Percentiles rank a stretch among this genome's conserved stretches.
Conservation (phyloP, 2,329 filamentous ascomycete species). For the Hypoxylon sp. region DNA sequence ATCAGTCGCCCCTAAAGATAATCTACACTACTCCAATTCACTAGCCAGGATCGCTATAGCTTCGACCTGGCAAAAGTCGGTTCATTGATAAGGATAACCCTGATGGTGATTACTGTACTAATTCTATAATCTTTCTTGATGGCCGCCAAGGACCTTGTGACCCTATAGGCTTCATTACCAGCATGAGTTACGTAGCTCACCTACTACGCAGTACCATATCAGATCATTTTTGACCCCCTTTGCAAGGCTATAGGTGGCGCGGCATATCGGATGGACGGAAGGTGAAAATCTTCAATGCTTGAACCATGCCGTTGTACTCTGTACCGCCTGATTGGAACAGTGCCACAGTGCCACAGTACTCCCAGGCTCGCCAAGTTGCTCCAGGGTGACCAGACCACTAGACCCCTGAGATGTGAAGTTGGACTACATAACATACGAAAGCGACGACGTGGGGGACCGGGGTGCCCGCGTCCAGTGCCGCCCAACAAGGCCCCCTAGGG, state of each 20-base stretch:
- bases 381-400: conserved; percentile 14
- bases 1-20: conserved; percentile 13
- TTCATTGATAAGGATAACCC: conserved; percentile 31
- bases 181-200: conserved; percentile 26
- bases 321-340: conserved; percentile 32
- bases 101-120: conserved; percentile 41
- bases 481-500: conserved; percentile 2
- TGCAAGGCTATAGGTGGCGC: conserved; percentile 12
- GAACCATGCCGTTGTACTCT: conserved; percentile 26
- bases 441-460: conserved; percentile 33
- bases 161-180: conserved; percentile 34
- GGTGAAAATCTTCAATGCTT: conserved; percentile 18
- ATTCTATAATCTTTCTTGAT: conserved; percentile 16
- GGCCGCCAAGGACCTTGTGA: conserved; percentile 35
- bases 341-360: conserved; percentile 21
- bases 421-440: conserved; percentile 7
- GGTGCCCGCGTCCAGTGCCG: conserved; percentile 13
- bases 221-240: conserved; percentile 10
- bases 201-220: conserved; percentile 7
- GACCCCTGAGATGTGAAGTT: conserved; percentile 27
- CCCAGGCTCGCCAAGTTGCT: conserved; percentile 29
- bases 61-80: conserved; percentile 4
- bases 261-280: conserved; percentile 31
- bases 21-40: conserved; percentile 28
- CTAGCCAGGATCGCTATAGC: conserved; percentile 13